These are phyloP conservation scores for baker's yeast (Saccharomyces cerevisiae) DNA, from an alignment of 805 yeast genomes.

Conservation along the genomic window DNA sequence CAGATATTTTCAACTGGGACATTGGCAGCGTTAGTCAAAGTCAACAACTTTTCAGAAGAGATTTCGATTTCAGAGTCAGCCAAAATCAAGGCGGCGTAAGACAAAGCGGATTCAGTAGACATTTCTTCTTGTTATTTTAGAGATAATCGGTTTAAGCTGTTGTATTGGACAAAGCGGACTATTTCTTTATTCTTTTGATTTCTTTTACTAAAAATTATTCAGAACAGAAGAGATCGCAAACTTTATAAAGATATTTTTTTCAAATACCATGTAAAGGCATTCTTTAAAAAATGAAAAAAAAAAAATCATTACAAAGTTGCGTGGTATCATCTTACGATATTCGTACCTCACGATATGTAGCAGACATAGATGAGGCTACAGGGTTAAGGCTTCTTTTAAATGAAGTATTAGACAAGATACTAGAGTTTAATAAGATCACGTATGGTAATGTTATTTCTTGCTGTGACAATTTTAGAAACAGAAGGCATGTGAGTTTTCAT, in stretches of 20 bases:
- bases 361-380: too few relatives aligned
- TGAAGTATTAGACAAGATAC: too few relatives aligned
- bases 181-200: slow-evolving; percentile 4
- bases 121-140: slow-evolving; percentile 9
- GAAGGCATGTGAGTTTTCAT: background rate
- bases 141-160: slow-evolving; percentile 11
- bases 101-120: slow-evolving; percentile 80
- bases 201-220: background rate
- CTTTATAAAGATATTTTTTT: background rate
- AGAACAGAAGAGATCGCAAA: background rate
- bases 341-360: background rate
- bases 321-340: background rate
- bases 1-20: slow-evolving; percentile 54
- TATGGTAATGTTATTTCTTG: background rate
- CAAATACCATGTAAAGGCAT: background rate
- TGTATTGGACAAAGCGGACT: slow-evolving; percentile 7
- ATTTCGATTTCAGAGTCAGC: slow-evolving; percentile 96
- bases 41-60: slow-evolving; percentile 70
- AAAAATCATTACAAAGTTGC: background rate
- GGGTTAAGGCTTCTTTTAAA: too few relatives aligned
- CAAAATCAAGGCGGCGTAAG: slow-evolving; percentile 97
- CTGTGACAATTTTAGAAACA: background rate
- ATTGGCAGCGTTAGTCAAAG: slow-evolving; percentile 70
- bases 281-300: background rate
- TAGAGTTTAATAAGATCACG: too few relatives aligned